Evolutionary conservation across 225 moss, liverwort and hornwort species (phyloP), one percentile per base, ranked within the genome.

Genomic region (Pleurozium schreberi): DNA sequence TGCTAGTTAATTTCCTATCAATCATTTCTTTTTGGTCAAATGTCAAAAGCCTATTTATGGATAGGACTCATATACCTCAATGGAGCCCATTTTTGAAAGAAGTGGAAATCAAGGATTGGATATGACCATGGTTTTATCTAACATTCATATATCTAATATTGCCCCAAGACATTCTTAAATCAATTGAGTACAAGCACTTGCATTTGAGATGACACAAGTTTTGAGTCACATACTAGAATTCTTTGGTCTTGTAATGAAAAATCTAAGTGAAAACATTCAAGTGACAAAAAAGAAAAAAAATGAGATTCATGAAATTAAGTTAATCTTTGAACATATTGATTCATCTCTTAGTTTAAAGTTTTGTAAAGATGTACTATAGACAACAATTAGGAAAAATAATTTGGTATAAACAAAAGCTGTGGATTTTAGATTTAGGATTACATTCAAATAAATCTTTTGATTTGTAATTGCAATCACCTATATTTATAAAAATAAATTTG

Each of bases 171-270:
- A 71, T 71, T 43, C 9, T 71, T 16, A 43, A 71, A 26, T 42
- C 43, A 42, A 43, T 43, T 0, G 0, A 27, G 9, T 71, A 16
- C 27, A 43, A 0, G 15, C 0, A 16, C 9, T 71, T 43, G 27
- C 2, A 26, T 0, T 38, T 66, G 66, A 19, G 38, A 38, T 71
- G 42, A 9, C 3, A 27, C 5, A 43, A 71, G 27, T 16, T 43
- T 71, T 43, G 8, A 71, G 16, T 43, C 27, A 3, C 16, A 5
- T 2, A 0, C 3, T 43, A 14, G 15, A 9, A 71, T 71, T 3
- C 3, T 43, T 27, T 27, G 71, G 27, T 27, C 5, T 71, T 43
- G 43, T 71, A 0, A 27, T 43, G 9, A 43, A 43, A 69, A 43
- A 43, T 5, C 3, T 43, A 71, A 43, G 10, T 28, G 10, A 43